A percentile compares a stretch with the other conserved stretches of the same genome.
Conservation (phyloP, 257 asterid genomes). For the Penstemon barbatus region DNA sequence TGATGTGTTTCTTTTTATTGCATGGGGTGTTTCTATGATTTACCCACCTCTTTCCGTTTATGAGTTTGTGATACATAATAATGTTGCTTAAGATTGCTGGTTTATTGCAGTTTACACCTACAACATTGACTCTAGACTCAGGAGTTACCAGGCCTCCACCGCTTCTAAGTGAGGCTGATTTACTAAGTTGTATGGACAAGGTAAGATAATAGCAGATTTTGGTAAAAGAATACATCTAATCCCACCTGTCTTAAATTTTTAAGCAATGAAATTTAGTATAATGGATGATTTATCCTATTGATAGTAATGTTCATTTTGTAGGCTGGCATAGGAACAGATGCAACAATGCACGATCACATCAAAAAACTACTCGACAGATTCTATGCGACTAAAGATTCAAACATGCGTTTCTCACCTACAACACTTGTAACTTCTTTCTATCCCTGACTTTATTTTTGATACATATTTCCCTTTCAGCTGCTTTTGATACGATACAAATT, state of each 20-base stretch:
- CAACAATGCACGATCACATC: conserved; percentile 98
- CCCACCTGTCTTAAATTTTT: conserved; percentile 15
- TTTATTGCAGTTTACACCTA: conserved; percentile 74
- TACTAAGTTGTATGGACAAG: conserved; percentile 95
- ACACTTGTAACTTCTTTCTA: conserved; percentile 62
- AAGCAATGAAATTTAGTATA: conserved; percentile 9
- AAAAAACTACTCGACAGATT: conserved; percentile 95
- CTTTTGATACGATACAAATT: conserved; percentile 11
- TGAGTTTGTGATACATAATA: conserved; percentile 16
- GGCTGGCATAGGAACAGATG: conserved; percentile 99
- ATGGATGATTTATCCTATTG: conserved; percentile 8
- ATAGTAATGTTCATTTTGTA: conserved; percentile 28
- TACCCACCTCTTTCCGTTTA: conserved; percentile 14
- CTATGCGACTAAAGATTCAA: conserved; percentile 85
- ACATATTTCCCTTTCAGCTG: conserved; percentile 8
- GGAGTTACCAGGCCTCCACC: conserved; percentile 98
- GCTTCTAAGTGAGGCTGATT: conserved; percentile 93
- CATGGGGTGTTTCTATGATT: neutral
- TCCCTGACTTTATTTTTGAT: conserved; percentile 9
- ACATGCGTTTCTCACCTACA: conserved; percentile 84
- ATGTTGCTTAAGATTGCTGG: conserved; percentile 20
- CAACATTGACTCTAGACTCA: conserved; percentile 85
- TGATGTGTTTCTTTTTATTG: conserved; percentile 6
- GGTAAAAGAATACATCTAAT: conserved; percentile 17
- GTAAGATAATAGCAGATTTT: conserved; percentile 37